These are phyloP conservation scores for Mycena chlorophos DNA, from an alignment of 768 basidiomycete species.

Conservation along the genomic window DNA sequence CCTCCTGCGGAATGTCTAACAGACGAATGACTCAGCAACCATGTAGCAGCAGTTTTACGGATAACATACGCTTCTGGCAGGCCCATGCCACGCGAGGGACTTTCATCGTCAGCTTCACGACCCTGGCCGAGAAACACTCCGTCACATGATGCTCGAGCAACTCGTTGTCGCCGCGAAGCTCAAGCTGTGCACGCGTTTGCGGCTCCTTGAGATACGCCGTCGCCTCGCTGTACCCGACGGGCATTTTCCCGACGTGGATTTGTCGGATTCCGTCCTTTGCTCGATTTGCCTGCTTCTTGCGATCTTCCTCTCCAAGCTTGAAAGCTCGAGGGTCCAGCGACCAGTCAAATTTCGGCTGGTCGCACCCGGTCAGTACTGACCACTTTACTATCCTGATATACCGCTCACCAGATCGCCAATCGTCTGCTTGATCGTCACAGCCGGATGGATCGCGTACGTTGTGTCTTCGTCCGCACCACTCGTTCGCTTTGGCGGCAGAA, in stretches of 20 bases:
- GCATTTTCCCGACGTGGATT: not conserved
- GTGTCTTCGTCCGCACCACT: constrained; percentile 24
- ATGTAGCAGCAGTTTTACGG: not conserved
- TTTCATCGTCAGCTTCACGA: constrained; percentile 4
- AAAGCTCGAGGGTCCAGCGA: not conserved
- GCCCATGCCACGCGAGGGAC: constrained; percentile 7
- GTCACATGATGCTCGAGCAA: constrained; percentile 6
- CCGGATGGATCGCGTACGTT: constrained; percentile 40
- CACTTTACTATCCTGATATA: not conserved
- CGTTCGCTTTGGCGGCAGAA: constrained; percentile 33
- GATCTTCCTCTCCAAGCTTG: too few relatives aligned
- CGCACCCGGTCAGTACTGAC: not conserved
- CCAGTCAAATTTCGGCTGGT: constrained; percentile 17
- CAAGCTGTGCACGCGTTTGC: constrained; percentile 40
- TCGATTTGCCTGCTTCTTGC: not conserved
- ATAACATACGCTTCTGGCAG: constrained; percentile 1
- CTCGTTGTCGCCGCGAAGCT: constrained; percentile 5
- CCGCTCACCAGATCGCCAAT: constrained; percentile 51
- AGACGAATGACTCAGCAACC: not conserved
- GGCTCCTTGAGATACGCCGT: constrained; percentile 34
- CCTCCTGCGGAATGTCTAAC: too few relatives aligned
- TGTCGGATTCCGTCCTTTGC: not conserved
- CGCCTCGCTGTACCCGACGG: constrained; percentile 6
- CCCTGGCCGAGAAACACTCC: not conserved
- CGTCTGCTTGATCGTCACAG: constrained; percentile 49